phyloP scores from a whole-genome alignment of 2,329 filamentous ascomycete species.

The Pseudogymnoascus sp. region DNA sequence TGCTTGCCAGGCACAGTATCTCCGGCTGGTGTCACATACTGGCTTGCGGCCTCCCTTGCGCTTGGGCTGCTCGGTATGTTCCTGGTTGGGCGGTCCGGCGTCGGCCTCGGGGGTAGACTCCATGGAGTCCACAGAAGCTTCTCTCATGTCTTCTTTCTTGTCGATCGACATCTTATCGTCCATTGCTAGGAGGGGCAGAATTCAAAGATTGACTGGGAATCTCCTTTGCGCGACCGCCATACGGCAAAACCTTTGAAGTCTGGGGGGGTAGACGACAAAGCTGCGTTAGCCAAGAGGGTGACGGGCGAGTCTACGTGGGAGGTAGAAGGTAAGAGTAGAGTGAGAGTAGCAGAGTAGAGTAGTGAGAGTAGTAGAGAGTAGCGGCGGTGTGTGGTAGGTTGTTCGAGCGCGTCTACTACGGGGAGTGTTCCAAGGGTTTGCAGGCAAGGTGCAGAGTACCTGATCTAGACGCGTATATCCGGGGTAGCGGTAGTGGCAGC shows the following conservation, averaged over 20 bases:
- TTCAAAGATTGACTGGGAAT: neutral
- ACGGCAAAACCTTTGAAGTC: neutral
- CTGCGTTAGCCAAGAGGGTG: neutral
- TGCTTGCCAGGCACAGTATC: conserved; percentile 9
- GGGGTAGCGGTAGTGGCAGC: neutral
- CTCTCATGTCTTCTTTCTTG: conserved; percentile 47
- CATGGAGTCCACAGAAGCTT: conserved; percentile 54
- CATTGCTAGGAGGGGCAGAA: conserved; percentile 34
- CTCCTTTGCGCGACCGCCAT: neutral
- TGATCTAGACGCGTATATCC: conserved; percentile 1
- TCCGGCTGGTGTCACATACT: conserved; percentile 48
- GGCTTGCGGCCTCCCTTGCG: conserved; percentile 96
- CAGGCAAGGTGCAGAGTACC: conserved; percentile 2
- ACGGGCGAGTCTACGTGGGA: conserved; percentile 1
- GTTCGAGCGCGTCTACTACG: conserved; percentile 9
- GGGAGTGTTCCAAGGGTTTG: neutral
- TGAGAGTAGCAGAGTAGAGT: neutral
- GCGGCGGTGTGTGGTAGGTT: neutral
- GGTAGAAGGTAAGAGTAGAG: neutral
- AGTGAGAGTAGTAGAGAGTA: neutral
- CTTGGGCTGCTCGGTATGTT: conserved; percentile 64
- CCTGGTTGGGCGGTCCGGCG: conserved; percentile 31
- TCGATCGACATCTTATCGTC: conserved; percentile 62
- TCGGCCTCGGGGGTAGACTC: conserved; percentile 54
- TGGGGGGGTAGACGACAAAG: neutral